A percentile compares a stretch with the other conserved stretches of the same genome.
phyloP scores from a whole-genome alignment of 805 yeast genomes.

The Sugiyamaella boreocaroliniensis region DNA sequence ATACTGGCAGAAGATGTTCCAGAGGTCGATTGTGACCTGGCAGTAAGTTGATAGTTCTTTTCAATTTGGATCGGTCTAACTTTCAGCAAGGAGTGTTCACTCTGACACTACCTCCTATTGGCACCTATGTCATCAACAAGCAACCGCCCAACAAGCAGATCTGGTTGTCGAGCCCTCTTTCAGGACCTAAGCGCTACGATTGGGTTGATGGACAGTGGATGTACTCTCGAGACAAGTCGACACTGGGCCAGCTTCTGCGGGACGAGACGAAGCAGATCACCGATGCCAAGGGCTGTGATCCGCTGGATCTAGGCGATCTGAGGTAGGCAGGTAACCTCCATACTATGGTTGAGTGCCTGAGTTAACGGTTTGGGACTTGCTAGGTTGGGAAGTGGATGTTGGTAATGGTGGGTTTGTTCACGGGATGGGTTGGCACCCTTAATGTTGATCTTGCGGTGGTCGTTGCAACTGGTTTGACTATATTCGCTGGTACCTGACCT shows the following conservation, averaged over 20 bases:
- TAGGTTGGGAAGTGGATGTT: too few relatives aligned
- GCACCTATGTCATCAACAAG: slow-evolving; percentile 87
- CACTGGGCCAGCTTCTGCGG: slow-evolving; percentile 44
- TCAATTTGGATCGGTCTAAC: background rate
- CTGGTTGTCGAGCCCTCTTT: slow-evolving; percentile 89
- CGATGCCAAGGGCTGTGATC: background rate
- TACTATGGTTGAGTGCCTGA: background rate
- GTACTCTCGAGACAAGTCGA: slow-evolving; percentile 59
- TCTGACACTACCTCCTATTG: slow-evolving; percentile 59
- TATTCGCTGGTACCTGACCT: too few relatives aligned
- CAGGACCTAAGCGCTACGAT: slow-evolving; percentile 87
- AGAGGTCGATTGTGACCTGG: slow-evolving; percentile 65
- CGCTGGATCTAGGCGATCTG: background rate
- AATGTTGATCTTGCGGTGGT: too few relatives aligned
- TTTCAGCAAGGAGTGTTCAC: slow-evolving; percentile 74
- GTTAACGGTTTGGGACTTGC: too few relatives aligned
- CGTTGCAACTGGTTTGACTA: too few relatives aligned
- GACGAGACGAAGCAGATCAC: slow-evolving; percentile 38
- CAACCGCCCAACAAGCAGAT: slow-evolving; percentile 97
- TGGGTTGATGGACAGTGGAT: slow-evolving; percentile 69
- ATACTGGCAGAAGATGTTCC: slow-evolving; percentile 54
- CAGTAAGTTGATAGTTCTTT: too few relatives aligned
- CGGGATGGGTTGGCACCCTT: too few relatives aligned
- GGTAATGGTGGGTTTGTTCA: too few relatives aligned
- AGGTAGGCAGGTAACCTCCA: background rate